Conservation (phyloP, 768 basidiomycete genomes). For the Trametes coccinea region DNA sequence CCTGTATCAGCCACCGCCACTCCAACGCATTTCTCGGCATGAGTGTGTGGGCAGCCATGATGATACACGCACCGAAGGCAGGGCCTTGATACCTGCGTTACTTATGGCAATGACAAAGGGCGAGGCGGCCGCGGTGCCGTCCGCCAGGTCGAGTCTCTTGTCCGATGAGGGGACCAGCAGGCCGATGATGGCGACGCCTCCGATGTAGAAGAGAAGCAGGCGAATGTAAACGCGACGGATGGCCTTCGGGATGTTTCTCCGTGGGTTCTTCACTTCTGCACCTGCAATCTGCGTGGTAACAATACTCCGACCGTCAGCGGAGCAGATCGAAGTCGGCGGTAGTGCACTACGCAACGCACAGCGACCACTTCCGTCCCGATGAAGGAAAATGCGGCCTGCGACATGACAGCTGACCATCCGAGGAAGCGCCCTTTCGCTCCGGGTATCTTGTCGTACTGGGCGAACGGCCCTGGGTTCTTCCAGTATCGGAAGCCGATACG, state of each 20-base stretch:
- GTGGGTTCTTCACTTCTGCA: conserved; percentile 53
- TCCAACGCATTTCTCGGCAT: too few relatives aligned
- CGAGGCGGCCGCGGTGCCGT: conserved; percentile 44
- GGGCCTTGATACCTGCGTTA: conserved; percentile 57
- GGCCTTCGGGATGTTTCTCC: conserved; percentile 42
- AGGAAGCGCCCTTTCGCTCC: conserved; percentile 55
- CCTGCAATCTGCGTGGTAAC: conserved; percentile 38
- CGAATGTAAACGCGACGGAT: conserved; percentile 50
- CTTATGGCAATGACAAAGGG: conserved; percentile 61
- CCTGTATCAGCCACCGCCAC: neutral
- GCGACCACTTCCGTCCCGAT: conserved; percentile 57
- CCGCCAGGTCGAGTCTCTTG: conserved; percentile 39
- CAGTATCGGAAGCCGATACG: conserved; percentile 52
- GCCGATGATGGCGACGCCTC: conserved; percentile 46
- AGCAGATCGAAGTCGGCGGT: neutral
- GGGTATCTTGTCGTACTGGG: conserved; percentile 38
- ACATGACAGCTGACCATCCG: conserved; percentile 51
- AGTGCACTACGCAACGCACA: conserved; percentile 26
- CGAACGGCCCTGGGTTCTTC: conserved; percentile 59
- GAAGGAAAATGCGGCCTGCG: conserved; percentile 61
- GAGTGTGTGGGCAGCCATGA: neutral
- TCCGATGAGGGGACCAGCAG: conserved; percentile 52
- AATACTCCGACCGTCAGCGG: neutral
- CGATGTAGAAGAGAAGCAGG: conserved; percentile 49
- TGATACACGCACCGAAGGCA: conserved; percentile 44